A percentile compares a stretch with the other conserved stretches of the same genome.
These are phyloP conservation scores for Malus domestica DNA, from an alignment of 306 rosid species.

Conservation along the genomic window DNA sequence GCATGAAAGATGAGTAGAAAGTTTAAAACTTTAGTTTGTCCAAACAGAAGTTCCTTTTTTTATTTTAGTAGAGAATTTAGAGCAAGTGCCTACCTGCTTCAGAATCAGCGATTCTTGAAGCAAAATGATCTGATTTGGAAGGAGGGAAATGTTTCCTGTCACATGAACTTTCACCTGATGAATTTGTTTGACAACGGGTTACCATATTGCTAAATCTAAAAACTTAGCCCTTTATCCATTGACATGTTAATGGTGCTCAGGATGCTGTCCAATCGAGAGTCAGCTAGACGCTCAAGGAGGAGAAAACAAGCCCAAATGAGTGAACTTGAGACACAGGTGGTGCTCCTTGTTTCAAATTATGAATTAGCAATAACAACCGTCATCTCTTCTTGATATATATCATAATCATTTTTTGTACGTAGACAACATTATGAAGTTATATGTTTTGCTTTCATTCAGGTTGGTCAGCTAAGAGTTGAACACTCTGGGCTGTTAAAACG, in stretches of 20 bases:
- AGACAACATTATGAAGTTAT: not conserved
- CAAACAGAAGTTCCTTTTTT: not conserved
- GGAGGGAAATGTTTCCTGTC: not conserved
- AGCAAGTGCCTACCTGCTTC: not conserved
- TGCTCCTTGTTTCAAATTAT: constrained; percentile 3
- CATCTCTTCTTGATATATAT: not conserved
- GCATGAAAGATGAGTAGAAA: not conserved
- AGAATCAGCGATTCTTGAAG: not conserved
- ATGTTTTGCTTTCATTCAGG: constrained; percentile 23
- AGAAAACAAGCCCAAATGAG: constrained; percentile 57
- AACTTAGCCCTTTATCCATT: constrained; percentile 16
- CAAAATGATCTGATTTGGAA: constrained; percentile 8
- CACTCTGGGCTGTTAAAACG: constrained; percentile 43
- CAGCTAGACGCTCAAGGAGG: constrained; percentile 63
- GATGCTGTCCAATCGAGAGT: constrained; percentile 60
- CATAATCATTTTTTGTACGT: not conserved
- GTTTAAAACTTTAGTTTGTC: not conserved
- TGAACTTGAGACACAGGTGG: constrained; percentile 57
- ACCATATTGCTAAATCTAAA: constrained; percentile 11
- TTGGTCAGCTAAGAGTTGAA: constrained; percentile 41
- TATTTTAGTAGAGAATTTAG: not conserved
- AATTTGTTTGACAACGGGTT: constrained; percentile 20
- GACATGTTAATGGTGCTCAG: constrained; percentile 33
- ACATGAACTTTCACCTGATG: not conserved
- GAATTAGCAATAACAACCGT: not conserved